A percentile compares a stretch with the other conserved stretches of the same genome.
phyloP scores from a whole-genome alignment of 345 rosid species.

The Toxicodendron radicans region DNA sequence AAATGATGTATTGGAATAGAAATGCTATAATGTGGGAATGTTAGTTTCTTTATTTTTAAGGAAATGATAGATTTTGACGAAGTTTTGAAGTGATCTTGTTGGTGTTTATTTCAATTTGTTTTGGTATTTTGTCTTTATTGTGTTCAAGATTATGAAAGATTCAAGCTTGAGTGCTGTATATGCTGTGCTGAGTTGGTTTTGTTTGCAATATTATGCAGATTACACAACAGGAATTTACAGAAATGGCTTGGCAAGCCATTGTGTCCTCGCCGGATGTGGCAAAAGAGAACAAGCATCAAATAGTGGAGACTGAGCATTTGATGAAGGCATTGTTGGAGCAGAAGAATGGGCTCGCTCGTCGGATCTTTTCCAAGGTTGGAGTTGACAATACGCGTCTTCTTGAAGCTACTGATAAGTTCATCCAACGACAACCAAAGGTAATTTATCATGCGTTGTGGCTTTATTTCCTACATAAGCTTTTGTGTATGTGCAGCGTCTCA shows the following conservation, averaged over 20 bases:
- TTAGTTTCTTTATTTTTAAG: not conserved
- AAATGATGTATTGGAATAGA: not conserved
- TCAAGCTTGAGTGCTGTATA: not conserved
- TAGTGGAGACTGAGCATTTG: constrained; percentile 96
- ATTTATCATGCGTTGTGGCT: constrained; percentile 1
- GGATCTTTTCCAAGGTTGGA: constrained; percentile 80
- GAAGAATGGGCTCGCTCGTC: constrained; percentile 97
- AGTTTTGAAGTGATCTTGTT: not conserved
- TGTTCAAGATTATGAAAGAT: not conserved
- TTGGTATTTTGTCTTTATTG: not conserved
- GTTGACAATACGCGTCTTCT: constrained; percentile 89
- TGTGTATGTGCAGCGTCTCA: not conserved
- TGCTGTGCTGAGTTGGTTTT: constrained; percentile 5
- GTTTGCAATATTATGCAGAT: constrained; percentile 47
- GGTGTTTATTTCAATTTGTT: not conserved
- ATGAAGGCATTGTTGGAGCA: constrained; percentile 95
- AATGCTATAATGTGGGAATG: not conserved
- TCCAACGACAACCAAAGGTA: constrained; percentile 97
- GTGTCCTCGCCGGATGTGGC: constrained; percentile 96
- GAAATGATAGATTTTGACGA: not conserved
- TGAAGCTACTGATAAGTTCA: constrained; percentile 85
- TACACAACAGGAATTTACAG: constrained; percentile 93
- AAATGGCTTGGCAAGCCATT: constrained; percentile 99
- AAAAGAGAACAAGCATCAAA: constrained; percentile 93
- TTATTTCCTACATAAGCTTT: not conserved